phyloP scores from a whole-genome alignment of 1,284 basidiomycete genomes.

The Xanthoconium separans region DNA sequence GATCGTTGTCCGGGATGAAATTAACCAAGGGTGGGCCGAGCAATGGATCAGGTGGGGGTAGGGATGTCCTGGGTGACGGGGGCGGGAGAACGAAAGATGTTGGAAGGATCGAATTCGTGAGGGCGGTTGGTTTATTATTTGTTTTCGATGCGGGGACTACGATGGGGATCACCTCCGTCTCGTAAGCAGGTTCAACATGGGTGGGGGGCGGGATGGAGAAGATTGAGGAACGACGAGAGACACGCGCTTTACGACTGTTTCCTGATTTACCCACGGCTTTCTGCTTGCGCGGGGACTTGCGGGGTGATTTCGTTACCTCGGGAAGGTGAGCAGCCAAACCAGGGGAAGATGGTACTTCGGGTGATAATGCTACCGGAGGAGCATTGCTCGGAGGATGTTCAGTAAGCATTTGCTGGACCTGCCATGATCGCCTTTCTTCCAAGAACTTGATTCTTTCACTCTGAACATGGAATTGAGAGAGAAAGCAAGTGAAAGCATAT shows the following conservation, averaged over 20 bases:
- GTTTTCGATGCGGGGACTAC: constrained; percentile 31
- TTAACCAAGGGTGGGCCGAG: constrained; percentile 12
- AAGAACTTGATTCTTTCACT: constrained; percentile 59
- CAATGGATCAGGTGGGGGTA: constrained; percentile 38
- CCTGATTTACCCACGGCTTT: constrained; percentile 40
- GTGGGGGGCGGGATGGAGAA: constrained; percentile 33
- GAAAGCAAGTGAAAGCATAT: neutral
- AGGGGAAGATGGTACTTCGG: constrained; percentile 13
- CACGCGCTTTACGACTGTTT: constrained; percentile 43
- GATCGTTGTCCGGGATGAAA: constrained; percentile 8
- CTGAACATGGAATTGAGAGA: constrained; percentile 35
- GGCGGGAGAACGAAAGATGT: constrained; percentile 71
- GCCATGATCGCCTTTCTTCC: constrained; percentile 68
- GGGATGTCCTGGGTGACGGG: constrained; percentile 61
- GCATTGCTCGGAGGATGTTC: constrained; percentile 52
- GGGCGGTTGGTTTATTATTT: constrained; percentile 14
- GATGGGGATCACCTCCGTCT: constrained; percentile 63
- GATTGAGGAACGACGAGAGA: constrained; percentile 44
- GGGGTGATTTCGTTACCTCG: constrained; percentile 36
- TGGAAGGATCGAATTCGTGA: constrained; percentile 45
- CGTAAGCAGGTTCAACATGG: constrained; percentile 53
- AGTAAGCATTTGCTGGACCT: constrained; percentile 60
- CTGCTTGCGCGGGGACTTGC: constrained; percentile 40
- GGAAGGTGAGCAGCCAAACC: constrained; percentile 21
- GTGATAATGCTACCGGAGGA: constrained; percentile 4